Conservation (phyloP, 768 basidiomycete genomes). For the Agaricus sinodeliciosus region DNA sequence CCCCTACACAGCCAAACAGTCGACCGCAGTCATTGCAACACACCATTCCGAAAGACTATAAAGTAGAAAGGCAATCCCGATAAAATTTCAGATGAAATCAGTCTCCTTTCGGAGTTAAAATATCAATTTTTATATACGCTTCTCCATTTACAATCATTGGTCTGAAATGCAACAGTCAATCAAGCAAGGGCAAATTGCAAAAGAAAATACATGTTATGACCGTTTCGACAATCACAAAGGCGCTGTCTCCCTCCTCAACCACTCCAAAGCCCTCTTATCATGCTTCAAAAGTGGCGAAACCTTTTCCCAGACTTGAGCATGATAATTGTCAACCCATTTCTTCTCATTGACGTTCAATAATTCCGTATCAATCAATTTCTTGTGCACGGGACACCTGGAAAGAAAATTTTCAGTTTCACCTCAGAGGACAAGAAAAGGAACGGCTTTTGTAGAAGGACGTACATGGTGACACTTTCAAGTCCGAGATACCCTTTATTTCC, state of each 20-base stretch:
- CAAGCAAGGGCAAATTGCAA: too few relatives aligned
- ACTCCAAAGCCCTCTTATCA: constrained; percentile 51
- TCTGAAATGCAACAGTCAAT: too few relatives aligned
- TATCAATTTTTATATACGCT: too few relatives aligned
- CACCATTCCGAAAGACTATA: background rate
- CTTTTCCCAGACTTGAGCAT: constrained; percentile 68
- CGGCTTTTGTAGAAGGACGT: constrained; percentile 17
- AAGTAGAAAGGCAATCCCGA: background rate
- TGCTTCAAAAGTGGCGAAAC: constrained; percentile 63
- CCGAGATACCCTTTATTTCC: constrained; percentile 79
- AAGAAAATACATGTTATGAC: too few relatives aligned
- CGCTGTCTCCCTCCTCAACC: constrained; percentile 59
- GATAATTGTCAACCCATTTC: constrained; percentile 81
- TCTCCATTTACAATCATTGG: too few relatives aligned
- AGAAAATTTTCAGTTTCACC: background rate
- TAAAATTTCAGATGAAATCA: too few relatives aligned
- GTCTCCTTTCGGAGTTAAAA: too few relatives aligned
- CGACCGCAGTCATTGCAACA: background rate
- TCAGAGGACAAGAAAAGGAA: background rate
- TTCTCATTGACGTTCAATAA: constrained; percentile 63
- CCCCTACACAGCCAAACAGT: background rate
- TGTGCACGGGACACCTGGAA: constrained; percentile 80
- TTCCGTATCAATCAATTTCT: constrained; percentile 61
- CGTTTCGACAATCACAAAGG: constrained; percentile 20
- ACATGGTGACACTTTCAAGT: constrained; percentile 89